Evolutionary conservation across 208 protist genomes (phyloP), one percentile per base, ranked within the genome.

Genomic region (Porcisia deanei): DNA sequence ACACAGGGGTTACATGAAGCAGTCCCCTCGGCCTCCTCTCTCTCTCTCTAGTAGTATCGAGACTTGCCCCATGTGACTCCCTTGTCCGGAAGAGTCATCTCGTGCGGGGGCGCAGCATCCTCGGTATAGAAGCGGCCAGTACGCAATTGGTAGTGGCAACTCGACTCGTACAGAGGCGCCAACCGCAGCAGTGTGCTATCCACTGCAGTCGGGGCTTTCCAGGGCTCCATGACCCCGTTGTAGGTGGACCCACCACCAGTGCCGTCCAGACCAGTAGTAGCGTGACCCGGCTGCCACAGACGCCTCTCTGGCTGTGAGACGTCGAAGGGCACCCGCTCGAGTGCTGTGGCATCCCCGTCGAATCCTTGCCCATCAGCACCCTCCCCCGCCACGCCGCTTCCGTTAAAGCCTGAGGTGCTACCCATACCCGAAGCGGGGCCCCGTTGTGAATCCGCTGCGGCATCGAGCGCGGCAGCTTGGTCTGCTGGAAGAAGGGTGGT

Each of bases 181-280:
- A 93, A 77, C 5, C 91, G 91, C 61, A 96, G 80, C 72, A 91
- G 82, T 12, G 91, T 96, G 72, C 88, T 89, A 70, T 93, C 89
- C 61, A 91, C 83, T 49, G 69, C 82, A 8, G 77, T 82, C 30
- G 92, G 92, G 34, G 82, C 86, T 52, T 8, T 69, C 90, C 92
- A 96, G 25, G 84, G 80, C 14, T 83, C 83, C 25, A 69, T 76
- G 4, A 75, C 74, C 16, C 89, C 91, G 68, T 85, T 93, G 75
- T 87, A 95, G 25, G 80, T 91, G 49, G 83, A 85, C 43, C 85
- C 89, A 54, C 88, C 90, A 69, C 66, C 69, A 39, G 86, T 84
- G 79, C 78, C 83, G 12, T 90, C 81, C 16, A 85, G 60, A 20
- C 78, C 84, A 5, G 76, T 79, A 37, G 64, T 83, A 66, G 86